Conservation (phyloP, 306 rosid genomes). For the Quercus mongolica region DNA sequence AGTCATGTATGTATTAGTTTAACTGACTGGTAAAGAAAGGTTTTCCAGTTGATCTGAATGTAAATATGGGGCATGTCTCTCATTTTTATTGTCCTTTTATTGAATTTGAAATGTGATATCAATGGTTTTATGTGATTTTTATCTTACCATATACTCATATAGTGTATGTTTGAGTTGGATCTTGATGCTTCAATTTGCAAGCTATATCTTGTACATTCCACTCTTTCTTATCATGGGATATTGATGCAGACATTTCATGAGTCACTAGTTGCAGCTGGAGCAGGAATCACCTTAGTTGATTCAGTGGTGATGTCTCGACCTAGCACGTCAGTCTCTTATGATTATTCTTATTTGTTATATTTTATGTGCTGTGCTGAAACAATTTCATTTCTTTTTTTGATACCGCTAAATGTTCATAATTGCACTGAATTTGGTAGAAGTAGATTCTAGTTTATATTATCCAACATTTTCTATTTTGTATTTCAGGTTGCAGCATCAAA, state of each 20-base stretch:
- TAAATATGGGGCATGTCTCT: neutral
- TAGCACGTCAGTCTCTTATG: slow-evolving; percentile 48
- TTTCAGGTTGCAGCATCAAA: slow-evolving; percentile 70
- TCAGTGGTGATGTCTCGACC: slow-evolving; percentile 89
- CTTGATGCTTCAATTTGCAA: neutral
- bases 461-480: neutral
- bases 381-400: too few species aligned
- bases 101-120: neutral
- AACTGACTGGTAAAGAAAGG: neutral
- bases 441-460: neutral
- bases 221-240: slow-evolving; percentile 33
- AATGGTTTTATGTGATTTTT: neutral
- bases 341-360: slow-evolving; percentile 27
- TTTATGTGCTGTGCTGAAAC: too few species aligned
- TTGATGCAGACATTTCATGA: slow-evolving; percentile 84
- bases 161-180: neutral
- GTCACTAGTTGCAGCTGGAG: slow-evolving; percentile 80
- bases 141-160: neutral
- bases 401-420: too few species aligned
- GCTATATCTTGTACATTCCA: neutral
- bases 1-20: neutral
- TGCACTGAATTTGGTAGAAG: too few species aligned
- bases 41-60: neutral
- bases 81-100: neutral
- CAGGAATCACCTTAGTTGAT: slow-evolving; percentile 82